These are phyloP conservation scores for Steccherinum ochraceum DNA, from an alignment of 768 basidiomycete species.

Conservation along the genomic window DNA sequence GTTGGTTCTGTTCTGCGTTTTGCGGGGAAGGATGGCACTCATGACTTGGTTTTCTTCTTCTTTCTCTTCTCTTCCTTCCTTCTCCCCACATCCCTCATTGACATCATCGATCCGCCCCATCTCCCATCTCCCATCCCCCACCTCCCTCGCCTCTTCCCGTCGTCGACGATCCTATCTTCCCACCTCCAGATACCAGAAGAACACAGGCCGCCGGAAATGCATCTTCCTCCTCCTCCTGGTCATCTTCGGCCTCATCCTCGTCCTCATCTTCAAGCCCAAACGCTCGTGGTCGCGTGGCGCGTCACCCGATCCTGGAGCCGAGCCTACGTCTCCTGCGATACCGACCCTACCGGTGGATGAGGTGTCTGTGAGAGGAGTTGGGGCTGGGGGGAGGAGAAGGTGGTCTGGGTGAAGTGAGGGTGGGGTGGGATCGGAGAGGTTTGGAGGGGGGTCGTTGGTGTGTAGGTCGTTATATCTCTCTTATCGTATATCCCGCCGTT, in stretches of 20 bases:
- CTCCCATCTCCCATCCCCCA: neutral
- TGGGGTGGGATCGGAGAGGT: too few relatives aligned
- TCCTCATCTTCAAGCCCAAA: constrained; percentile 91
- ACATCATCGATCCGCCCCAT: neutral
- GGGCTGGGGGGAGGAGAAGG: neutral
- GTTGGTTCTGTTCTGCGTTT: neutral
- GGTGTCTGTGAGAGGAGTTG: neutral
- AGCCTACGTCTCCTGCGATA: neutral
- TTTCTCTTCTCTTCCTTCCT: neutral
- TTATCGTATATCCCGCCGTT: neutral
- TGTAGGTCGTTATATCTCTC: too few relatives aligned
- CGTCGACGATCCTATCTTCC: too few relatives aligned
- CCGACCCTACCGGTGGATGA: neutral
- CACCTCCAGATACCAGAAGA: constrained; percentile 79
- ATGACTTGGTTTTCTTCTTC: neutral
- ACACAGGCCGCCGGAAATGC: constrained; percentile 87
- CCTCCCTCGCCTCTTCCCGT: constrained; percentile 3
- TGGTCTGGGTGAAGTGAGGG: neutral
- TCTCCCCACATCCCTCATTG: neutral
- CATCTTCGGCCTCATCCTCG: constrained; percentile 81
- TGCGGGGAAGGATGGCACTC: neutral
- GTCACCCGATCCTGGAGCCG: constrained; percentile 10
- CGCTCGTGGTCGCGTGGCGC: constrained; percentile 31
- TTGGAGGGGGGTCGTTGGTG: too few relatives aligned
- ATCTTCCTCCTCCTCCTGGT: constrained; percentile 89